Percentiles rank a stretch among this genome's conserved stretches.
phyloP scores from a whole-genome alignment of 768 basidiomycete genomes.

The Rhizopogon roseolus region DNA sequence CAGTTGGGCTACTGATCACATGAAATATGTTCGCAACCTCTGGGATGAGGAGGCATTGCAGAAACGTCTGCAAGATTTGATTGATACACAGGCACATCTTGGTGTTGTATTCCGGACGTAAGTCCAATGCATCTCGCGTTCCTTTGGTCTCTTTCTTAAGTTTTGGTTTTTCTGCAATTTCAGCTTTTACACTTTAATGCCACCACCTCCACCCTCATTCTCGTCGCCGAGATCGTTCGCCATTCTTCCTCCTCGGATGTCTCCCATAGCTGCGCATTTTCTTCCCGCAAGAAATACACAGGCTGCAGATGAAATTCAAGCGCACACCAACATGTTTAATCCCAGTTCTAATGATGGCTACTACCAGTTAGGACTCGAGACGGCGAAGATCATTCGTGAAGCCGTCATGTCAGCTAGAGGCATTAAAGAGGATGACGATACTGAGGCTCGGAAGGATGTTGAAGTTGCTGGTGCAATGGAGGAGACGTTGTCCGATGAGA shows the following conservation, averaged over 20 bases:
- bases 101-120: conserved; percentile 74
- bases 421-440: conserved; percentile 3
- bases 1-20: conserved; percentile 78
- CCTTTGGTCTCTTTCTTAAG: not conserved
- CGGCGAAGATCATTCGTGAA: conserved; percentile 57
- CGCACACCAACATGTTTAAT: conserved; percentile 88
- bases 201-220: conserved; percentile 58
- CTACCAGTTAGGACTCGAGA: conserved; percentile 74
- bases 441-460: conserved; percentile 2
- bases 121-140: conserved; percentile 22
- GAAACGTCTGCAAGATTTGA: conserved; percentile 55
- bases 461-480: conserved; percentile 8
- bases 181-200: conserved; percentile 80
- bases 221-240: conserved; percentile 68
- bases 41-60: conserved; percentile 74
- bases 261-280: conserved; percentile 51
- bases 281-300: conserved; percentile 59
- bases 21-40: conserved; percentile 82
- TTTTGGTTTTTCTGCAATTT: conserved; percentile 1
- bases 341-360: conserved; percentile 83
- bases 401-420: conserved; percentile 36
- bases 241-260: conserved; percentile 55
- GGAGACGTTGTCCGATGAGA: not conserved
- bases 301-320: conserved; percentile 73
- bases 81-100: conserved; percentile 53